Percentiles rank a stretch among this genome's conserved stretches.
Conservation (phyloP, 2,329 filamentous ascomycete genomes). For the Aspergillus quadricinctus region DNA sequence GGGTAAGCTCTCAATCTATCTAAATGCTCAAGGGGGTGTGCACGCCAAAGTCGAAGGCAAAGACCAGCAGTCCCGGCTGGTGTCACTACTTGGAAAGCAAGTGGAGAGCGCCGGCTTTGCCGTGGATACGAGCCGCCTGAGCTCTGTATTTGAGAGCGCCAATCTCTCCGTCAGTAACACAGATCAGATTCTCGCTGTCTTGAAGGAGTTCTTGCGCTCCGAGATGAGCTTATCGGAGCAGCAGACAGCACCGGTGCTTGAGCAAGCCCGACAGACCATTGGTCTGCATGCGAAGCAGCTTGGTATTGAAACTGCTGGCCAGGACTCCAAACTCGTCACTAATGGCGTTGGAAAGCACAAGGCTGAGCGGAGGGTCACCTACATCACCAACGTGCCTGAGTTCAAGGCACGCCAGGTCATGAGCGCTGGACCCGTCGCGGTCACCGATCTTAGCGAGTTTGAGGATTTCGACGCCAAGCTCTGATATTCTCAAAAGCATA, state of each 20-base stretch:
- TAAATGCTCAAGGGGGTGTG: slow-evolving; percentile 67
- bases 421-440: slow-evolving; percentile 67
- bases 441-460: slow-evolving; percentile 75
- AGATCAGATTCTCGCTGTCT: slow-evolving; percentile 47
- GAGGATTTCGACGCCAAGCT: slow-evolving; percentile 83
- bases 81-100: slow-evolving; percentile 43
- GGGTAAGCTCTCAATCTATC: slow-evolving; percentile 79
- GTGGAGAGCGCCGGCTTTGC: slow-evolving; percentile 46
- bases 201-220: slow-evolving; percentile 50
- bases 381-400: slow-evolving; percentile 72
- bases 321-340: slow-evolving; percentile 18
- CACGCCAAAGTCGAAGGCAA: slow-evolving; percentile 29
- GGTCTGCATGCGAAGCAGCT: slow-evolving; percentile 41
- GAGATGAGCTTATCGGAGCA: slow-evolving; percentile 48
- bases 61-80: slow-evolving; percentile 44
- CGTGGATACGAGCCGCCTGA: slow-evolving; percentile 39
- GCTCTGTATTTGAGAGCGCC: slow-evolving; percentile 42
- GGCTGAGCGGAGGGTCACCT: slow-evolving; percentile 43
- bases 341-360: slow-evolving; percentile 22
- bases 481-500: slow-evolving; percentile 35
- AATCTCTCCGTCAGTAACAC: slow-evolving; percentile 46
- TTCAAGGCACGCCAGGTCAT: slow-evolving; percentile 75
- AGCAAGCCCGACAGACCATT: slow-evolving; percentile 48
- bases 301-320: slow-evolving; percentile 37
- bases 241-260: slow-evolving; percentile 46